Evolutionary conservation across 805 yeast species (phyloP), one percentile per base, ranked within the genome.

Genomic region (Maudiozyma pseudohumilis): DNA sequence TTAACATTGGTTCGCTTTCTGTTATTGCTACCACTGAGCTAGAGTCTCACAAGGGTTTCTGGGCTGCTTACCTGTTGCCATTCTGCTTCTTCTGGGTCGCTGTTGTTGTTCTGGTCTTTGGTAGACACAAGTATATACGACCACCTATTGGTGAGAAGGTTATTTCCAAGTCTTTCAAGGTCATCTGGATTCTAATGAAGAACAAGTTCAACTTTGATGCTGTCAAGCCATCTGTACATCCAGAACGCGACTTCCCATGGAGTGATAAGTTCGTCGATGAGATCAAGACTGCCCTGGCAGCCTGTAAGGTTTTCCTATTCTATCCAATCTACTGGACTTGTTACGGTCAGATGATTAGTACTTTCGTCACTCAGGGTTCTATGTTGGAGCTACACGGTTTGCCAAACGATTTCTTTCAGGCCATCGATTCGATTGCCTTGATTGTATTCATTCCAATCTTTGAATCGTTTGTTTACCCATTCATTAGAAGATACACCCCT

Each of bases 341-440:
- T 25, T 80, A 79, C 59, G 75, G 76, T 35, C 85, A 79, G 64
- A 80, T 82, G 81, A 56, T 74, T 41, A 77, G 75, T 63, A 77
- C 77, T 59, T 80, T 82, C 50, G 72, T 80, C 41, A 71, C 84
- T 29, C 86, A 79, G 56, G 86, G 88, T 32, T 82, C 77, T 40
- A 68, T 72, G 46, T 77, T 81, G 84, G 74, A 79, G 49, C 65
- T 72, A 38, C 86, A 82, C 56, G 82, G 84, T 29, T 68, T 82
- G 48, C 92, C 94, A 47, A 83, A 83, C 55, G 94, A 82, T 66
- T 67, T 82, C 49, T 71, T 82, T 65, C 80, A 77, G 60, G 80
- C 76, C 53, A 72, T 83, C 48, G 80, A 83, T 60, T 81, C 92
- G 21, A 64, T 83, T 49, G 78, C 85, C 28, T 71, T 83, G 48